phyloP scores from a whole-genome alignment of 495 filamentous ascomycete species.

The Talaromyces adpressus region DNA sequence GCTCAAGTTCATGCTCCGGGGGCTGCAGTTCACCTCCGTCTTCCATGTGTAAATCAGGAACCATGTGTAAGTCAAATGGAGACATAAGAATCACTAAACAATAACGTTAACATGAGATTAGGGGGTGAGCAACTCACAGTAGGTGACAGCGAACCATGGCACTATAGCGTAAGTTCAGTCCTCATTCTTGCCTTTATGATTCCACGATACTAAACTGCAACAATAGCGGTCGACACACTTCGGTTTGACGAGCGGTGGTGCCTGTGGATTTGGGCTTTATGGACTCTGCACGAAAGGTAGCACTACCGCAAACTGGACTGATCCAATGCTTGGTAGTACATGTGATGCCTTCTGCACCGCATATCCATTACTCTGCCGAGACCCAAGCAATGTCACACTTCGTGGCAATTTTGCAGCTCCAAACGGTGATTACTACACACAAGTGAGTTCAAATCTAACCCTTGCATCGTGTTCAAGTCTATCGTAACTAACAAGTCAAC shows the following conservation, averaged over 20 bases:
- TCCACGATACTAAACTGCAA: too few relatives aligned
- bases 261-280: constrained; percentile 1
- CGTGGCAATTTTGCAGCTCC: background rate
- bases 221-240: background rate
- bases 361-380: background rate
- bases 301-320: background rate
- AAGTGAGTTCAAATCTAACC: too few relatives aligned
- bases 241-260: background rate
- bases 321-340: constrained; percentile 3
- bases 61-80: constrained; percentile 7
- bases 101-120: too few relatives aligned
- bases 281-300: constrained; percentile 4
- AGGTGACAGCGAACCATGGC: background rate
- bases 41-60: constrained; percentile 7
- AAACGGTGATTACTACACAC: constrained; percentile 3
- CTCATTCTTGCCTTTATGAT: too few relatives aligned
- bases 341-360: constrained; percentile 2
- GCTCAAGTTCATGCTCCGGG: background rate
- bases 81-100: too few relatives aligned
- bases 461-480: too few relatives aligned
- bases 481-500: too few relatives aligned
- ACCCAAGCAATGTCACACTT: background rate
- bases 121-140: background rate
- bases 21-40: background rate
- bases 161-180: too few relatives aligned